Conservation (phyloP, 345 rosid genomes). For the Euclidium syriacum region DNA sequence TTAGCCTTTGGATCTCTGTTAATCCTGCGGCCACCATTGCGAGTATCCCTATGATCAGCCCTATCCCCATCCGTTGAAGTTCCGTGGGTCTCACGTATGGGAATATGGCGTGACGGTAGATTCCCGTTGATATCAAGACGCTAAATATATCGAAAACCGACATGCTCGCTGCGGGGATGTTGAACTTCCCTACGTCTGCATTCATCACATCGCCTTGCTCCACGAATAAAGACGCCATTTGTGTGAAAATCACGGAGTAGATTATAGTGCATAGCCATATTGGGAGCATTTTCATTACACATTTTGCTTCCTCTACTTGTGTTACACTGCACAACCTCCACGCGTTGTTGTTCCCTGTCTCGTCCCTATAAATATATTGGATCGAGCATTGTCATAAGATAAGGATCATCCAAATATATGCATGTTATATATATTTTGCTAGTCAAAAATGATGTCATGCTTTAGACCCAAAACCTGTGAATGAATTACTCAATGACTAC, state of each 20-base stretch:
- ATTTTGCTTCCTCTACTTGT: constrained; percentile 79
- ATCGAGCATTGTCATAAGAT: neutral
- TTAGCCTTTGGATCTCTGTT: constrained; percentile 61
- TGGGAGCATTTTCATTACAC: constrained; percentile 60
- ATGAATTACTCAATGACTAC: too few relatives aligned
- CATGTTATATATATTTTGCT: too few relatives aligned
- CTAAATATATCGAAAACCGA: constrained; percentile 77
- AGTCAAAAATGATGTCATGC: too few relatives aligned
- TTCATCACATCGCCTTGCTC: constrained; percentile 75
- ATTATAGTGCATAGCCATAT: constrained; percentile 71
- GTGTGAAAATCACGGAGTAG: constrained; percentile 69
- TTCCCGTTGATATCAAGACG: constrained; percentile 62
- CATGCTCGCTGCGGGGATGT: constrained; percentile 91
- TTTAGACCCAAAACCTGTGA: too few relatives aligned
- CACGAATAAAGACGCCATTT: constrained; percentile 68
- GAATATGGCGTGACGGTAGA: constrained; percentile 61
- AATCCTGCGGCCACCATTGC: constrained; percentile 80
- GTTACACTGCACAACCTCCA: constrained; percentile 88
- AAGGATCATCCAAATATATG: too few relatives aligned
- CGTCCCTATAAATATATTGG: neutral
- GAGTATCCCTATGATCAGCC: constrained; percentile 65
- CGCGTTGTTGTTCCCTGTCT: constrained; percentile 28
- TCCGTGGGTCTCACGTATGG: constrained; percentile 70
- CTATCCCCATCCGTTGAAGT: constrained; percentile 86
- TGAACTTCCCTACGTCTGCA: constrained; percentile 47